Percentiles rank a stretch among this genome's conserved stretches.
Evolutionary conservation across 257 asterid species (phyloP).

Genomic region (Avicennia marina): DNA sequence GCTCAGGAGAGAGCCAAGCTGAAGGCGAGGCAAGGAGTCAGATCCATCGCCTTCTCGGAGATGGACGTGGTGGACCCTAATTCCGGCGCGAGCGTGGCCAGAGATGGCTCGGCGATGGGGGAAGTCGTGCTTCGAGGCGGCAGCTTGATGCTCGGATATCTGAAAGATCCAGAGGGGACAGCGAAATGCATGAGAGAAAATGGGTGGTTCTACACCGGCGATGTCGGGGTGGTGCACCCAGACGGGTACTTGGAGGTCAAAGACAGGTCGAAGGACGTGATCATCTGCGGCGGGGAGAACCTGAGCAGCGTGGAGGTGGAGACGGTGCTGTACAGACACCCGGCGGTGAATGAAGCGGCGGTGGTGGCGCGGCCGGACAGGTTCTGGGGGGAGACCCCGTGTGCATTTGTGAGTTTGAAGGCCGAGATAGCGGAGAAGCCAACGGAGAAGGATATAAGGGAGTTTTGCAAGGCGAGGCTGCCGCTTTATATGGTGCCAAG

Average conservation of each 20-base stretch:
- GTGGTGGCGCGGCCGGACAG: slow-evolving; percentile 49
- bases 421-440: slow-evolving; percentile 17
- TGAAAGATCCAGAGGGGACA: slow-evolving; percentile 39
- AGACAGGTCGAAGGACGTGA: no score
- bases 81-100: slow-evolving; percentile 20
- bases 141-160: slow-evolving; percentile 39
- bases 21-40: slow-evolving; percentile 44
- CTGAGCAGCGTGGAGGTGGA: slow-evolving; percentile 56
- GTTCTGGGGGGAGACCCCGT: slow-evolving; percentile 56
- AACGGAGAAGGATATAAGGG: slow-evolving; percentile 38
- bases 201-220: slow-evolving; percentile 57
- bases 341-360: slow-evolving; percentile 48
- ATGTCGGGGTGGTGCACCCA: slow-evolving; percentile 44
- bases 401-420: slow-evolving; percentile 45
- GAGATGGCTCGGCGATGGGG: slow-evolving; percentile 35
- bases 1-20: slow-evolving; percentile 25
- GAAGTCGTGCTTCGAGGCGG: slow-evolving; percentile 48
- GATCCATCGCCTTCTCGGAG: slow-evolving; percentile 18
- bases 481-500: slow-evolving; percentile 56
- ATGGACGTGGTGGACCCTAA: slow-evolving; percentile 34
- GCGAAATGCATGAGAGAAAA: slow-evolving; percentile 29
- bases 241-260: slow-evolving; percentile 55
- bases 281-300: slow-evolving; percentile 52
- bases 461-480: slow-evolving; percentile 36
- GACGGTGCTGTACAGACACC: slow-evolving; percentile 36